These are phyloP conservation scores for Epichloe sylvatica DNA, from an alignment of 2,329 filamentous ascomycete species.

Conservation along the genomic window DNA sequence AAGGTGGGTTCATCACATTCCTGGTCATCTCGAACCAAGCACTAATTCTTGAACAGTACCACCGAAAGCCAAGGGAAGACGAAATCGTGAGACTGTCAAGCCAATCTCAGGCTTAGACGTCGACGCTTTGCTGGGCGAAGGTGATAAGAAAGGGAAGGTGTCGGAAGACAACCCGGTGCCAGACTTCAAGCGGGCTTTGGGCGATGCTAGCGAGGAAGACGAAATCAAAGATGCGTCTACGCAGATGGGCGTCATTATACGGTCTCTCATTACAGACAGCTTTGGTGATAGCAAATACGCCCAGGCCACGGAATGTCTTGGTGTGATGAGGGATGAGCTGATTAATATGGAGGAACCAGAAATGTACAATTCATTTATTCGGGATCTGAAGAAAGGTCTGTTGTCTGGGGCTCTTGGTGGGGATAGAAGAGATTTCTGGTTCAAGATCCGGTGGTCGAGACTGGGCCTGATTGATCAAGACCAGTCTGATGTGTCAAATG, in stretches of 20 bases:
- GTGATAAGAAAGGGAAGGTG: conserved; percentile 28
- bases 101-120: conserved; percentile 85
- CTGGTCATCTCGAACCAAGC: neutral
- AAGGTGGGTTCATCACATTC: conserved; percentile 35
- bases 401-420: conserved; percentile 57
- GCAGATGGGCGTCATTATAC: conserved; percentile 62
- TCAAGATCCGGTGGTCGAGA: conserved; percentile 48
- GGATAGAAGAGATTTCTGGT: conserved; percentile 74
- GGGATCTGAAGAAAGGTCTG: conserved; percentile 57
- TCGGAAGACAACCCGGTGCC: conserved; percentile 65
- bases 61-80: conserved; percentile 62
- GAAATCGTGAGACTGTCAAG: conserved; percentile 55
- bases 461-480: conserved; percentile 60
- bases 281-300: conserved; percentile 64
- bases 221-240: conserved; percentile 53
- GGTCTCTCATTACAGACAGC: conserved; percentile 53
- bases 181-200: conserved; percentile 73
- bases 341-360: conserved; percentile 60
- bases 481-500: conserved; percentile 48
- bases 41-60: conserved; percentile 41
- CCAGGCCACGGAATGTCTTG: conserved; percentile 59
- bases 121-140: conserved; percentile 57
- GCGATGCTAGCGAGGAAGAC: conserved; percentile 42
- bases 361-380: conserved; percentile 63
- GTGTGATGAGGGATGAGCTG: conserved; percentile 66